Conservation (phyloP, 1,139 yeast genomes). For the Geotrichum fermentans region DNA sequence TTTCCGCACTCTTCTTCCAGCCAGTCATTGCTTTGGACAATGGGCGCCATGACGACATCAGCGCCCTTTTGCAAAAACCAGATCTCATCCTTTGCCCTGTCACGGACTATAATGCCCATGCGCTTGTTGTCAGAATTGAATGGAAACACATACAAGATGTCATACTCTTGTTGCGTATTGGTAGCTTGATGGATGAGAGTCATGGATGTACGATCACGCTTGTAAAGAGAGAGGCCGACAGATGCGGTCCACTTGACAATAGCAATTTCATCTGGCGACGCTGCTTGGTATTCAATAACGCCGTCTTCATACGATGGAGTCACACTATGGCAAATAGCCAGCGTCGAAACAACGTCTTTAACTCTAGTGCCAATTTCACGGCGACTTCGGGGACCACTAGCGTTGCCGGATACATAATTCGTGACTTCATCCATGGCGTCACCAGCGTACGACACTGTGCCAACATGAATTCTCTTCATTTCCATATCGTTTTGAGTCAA, state of each 20-base stretch:
- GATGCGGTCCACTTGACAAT: conserved; percentile 86
- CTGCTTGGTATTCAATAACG: conserved; percentile 81
- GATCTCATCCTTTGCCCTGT: conserved; percentile 56
- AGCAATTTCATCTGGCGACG: conserved; percentile 97
- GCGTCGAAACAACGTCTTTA: conserved; percentile 69
- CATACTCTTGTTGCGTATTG: conserved; percentile 51
- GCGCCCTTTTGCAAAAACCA: conserved; percentile 95
- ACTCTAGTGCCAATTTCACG: conserved; percentile 72
- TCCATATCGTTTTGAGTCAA: conserved; percentile 98
- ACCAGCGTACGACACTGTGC: conserved; percentile 85
- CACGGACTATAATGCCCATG: conserved; percentile 86
- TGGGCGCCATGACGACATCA: conserved; percentile 86
- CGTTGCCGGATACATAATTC: conserved; percentile 50
- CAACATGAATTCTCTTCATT: conserved; percentile 84
- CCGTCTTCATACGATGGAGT: conserved; percentile 75
- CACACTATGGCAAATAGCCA: conserved; percentile 93
- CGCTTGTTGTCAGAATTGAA: conserved; percentile 93
- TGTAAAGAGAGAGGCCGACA: conserved; percentile 74
- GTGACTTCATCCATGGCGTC: conserved; percentile 88
- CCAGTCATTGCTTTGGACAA: conserved; percentile 89
- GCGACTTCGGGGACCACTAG: conserved; percentile 40
- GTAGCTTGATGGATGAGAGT: conserved; percentile 62
- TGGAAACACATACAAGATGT: conserved; percentile 80
- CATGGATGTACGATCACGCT: conserved; percentile 76
- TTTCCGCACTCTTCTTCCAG: conserved; percentile 94